Base-by-base conservation (phyloP, 1,139 yeast genomes). In the Hyphopichia fennica region DNA sequence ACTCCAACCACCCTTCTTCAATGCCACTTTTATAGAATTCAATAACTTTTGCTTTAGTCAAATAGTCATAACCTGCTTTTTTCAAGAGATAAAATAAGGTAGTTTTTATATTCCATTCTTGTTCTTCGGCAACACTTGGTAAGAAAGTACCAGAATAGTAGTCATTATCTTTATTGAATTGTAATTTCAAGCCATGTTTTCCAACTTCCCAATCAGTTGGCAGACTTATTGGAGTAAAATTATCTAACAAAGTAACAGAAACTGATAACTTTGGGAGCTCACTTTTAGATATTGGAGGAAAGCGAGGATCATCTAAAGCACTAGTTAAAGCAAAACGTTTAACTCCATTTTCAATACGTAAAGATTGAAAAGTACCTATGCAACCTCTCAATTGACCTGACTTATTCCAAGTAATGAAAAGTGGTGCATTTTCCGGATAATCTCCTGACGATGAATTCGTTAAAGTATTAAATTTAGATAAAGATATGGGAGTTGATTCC, bases 61-160 rank as follows among this genome's bases (percentile, higher is more conserved):
- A 51, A 3, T 44, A 43, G 2, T 49, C 43, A 41, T 56, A 65
- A 34, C 61, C 95, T 0, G 96, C 90, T 58, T 93, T 93, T 31
- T 72, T 67, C 4, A 93, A 78, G 37, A 95, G 72, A 51, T 87
- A 77, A 49, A 70, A 71, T 43, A 91, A 65, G 0, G 99, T 91
- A 15, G 86, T 82, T 15, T 67, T 64, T 55, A 87, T 76, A 51
- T 76, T 79, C 97, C 98, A 91, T 3, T 78, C 81, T 53, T 91
- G 96, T 49, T 91, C 98, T n/a, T 67, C 74, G 14, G 96, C 95
- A 1, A 95, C 98, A 37, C 82, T 86, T 0, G 99, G 99, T 38
- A 95, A 64, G 52, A 89, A 93, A 0, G 99, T 93, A 0, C 97
- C 90, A 40, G 84, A 78, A 46, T 69, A 69, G 9, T 55, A 45